phyloP scores from a whole-genome alignment of 805 yeast species.

The Blastobotrys muscicola region DNA sequence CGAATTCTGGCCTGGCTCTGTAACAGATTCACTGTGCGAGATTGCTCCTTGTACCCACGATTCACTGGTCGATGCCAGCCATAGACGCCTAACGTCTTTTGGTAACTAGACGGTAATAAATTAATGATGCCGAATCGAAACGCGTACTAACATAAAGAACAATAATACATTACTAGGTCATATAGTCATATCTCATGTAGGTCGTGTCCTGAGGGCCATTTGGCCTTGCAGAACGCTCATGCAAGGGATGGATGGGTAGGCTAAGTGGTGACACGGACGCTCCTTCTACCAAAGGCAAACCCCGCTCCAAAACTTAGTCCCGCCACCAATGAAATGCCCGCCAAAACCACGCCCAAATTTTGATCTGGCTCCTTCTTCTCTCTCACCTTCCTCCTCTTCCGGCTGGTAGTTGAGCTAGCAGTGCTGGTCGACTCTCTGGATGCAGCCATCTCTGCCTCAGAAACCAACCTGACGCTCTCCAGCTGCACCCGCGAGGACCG shows the following conservation, averaged over 20 bases:
- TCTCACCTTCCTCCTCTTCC: too few species aligned
- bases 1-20: conserved; percentile 98
- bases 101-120: background rate
- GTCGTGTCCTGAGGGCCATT: background rate
- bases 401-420: too few species aligned
- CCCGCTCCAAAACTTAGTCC: conserved; percentile 6
- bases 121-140: background rate
- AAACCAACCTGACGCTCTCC: too few species aligned
- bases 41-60: conserved; percentile 95
- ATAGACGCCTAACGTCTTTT: conserved; percentile 27
- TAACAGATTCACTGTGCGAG: conserved; percentile 96
- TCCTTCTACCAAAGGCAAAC: conserved; percentile 5
- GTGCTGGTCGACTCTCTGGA: too few species aligned
- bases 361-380: too few species aligned
- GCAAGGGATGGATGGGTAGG: background rate
- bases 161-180: too few species aligned
- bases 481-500: too few species aligned
- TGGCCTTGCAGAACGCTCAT: background rate
- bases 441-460: too few species aligned
- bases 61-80: conserved; percentile 98
- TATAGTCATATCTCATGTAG: too few species aligned
- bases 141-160: background rate
- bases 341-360: background rate
- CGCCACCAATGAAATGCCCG: conserved; percentile 6
- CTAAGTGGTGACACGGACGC: background rate